Conservation (phyloP, 2,329 filamentous ascomycete species). For the Meredithiella fracta region DNA sequence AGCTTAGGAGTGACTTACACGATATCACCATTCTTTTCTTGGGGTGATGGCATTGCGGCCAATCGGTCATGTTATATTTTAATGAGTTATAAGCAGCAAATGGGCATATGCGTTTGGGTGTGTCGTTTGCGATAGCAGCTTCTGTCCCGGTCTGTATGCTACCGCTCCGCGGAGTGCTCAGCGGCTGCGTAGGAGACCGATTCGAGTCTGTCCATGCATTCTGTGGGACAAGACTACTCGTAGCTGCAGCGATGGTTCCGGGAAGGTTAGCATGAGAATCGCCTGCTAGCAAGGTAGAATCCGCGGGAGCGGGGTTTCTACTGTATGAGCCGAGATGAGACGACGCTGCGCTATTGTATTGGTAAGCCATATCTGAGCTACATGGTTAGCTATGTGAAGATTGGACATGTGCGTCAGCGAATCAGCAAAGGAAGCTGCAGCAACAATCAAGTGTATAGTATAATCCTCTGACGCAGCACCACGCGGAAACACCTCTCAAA, state of each 20-base stretch:
- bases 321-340: no score
- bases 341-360: background rate
- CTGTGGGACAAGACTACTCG: background rate
- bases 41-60: constrained; percentile 12
- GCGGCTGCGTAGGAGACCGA: background rate
- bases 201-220: background rate
- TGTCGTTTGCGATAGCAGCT: background rate
- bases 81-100: constrained; percentile 11
- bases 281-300: no score
- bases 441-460: no score
- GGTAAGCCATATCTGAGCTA: background rate
- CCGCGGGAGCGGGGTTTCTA: no score
- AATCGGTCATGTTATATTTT: constrained; percentile 9
- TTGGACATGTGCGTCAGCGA: no score
- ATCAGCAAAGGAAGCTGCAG: no score
- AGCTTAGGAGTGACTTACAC: constrained; percentile 9
- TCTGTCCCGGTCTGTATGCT: background rate
- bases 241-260: background rate
- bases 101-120: constrained; percentile 11
- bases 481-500: no score
- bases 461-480: no score
- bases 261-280: no score
- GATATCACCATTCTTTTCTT: constrained; percentile 14
- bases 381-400: background rate
- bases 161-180: background rate